Base-by-base conservation (phyloP, 176 grass and related monocot genomes). In the Rhynchospora tenuis region DNA sequence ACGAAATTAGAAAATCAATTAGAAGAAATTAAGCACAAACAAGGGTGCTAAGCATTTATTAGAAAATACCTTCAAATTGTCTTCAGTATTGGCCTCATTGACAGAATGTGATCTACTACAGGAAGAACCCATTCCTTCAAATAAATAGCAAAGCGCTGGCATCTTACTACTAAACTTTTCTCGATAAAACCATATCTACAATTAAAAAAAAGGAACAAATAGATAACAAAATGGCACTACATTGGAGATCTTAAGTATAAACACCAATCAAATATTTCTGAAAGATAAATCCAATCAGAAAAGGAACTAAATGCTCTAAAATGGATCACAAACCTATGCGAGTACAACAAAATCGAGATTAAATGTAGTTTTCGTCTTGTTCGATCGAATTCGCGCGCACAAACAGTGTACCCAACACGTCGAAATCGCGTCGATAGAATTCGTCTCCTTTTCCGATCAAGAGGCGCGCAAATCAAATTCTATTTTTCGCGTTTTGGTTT, bases 101-200 rank as follows among this genome's bases (percentile, higher is more conserved):
- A 90, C 64, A 9, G 91, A 88, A 88, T 98, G 91, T 51, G 88
- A 48, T 91, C 88, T 91, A 86, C 96, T 98, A 71, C 96, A 98
- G 77, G 88, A 98, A 72, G 91, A 95, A 31, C 96, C 96, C 93
- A 98, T 98, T 83, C 70, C 94, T 89, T 91, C 86, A 79, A 90
- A 80, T 61, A 91, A 83, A 48, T 70, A 73, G 70, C 86, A 85
- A 84, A 91, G 91, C 82, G 91, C 85, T 33, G 88, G 91, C 84
- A 93, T 91, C 48, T 86, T 80, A 83, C 83, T 82, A 90, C 83
- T 82, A 90, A 73, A 79, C 9, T 56, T 15, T 66, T 89, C 83
- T 91, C 87, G 78, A 85, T 85, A 50, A 78, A 62, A 64, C 83
- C 83, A 85, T 85, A 24, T 55, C 83, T 85, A 75, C 5, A 84